Evolutionary conservation across 2,329 filamentous ascomycete species (phyloP), one percentile per base, ranked within the genome.

Genomic region (Calonectria pauciramosa): DNA sequence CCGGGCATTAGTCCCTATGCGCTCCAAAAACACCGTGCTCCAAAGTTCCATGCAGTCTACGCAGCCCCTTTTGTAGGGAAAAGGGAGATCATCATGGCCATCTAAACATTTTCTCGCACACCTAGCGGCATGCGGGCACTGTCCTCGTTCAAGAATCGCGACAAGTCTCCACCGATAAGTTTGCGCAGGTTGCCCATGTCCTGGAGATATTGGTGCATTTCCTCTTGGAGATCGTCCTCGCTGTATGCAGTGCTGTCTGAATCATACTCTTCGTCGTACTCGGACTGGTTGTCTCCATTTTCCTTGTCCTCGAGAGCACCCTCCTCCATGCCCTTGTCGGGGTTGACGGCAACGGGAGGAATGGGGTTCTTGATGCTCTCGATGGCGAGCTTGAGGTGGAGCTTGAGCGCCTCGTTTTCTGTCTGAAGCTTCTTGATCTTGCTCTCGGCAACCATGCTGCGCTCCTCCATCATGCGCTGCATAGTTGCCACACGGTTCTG

Each of bases 401-500:
- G 89, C 76, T 96, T 91, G 80, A 99, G 86, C 0, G 96, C 94
- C 82, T 98, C 96, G 76, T 98, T 98, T 87, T 99, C 92, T 1
- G 94, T 96, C 84, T 94, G 94, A 69, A 99, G 87, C 77, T 94
- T 95, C 79, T 95, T 93, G 83, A 99, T 98, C 89, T 98, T 98
- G 87, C 94, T 95, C 83, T 99, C 96, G 36, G 94, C 93, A 18
- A 99, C 94, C 84, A 97, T 94, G 74, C 94, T 92, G 76, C 93
- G 94, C 86, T 99, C 97, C 84, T 99, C 96, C 96, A 98, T 98
- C 85, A 98, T 91, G 74, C 96, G 93, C 85, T 99, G 96, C 94
- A 99, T 96, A 71, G 94, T 92, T 63, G 92, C 90, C 23, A 99
- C 97, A 81, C 96, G 94, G 77, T 93, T 93, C 87, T 99, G 97